Percentiles rank a stretch among this genome's conserved stretches.
phyloP scores from a whole-genome alignment of 2,329 filamentous ascomycete species.

The Canariomyces notabilis region DNA sequence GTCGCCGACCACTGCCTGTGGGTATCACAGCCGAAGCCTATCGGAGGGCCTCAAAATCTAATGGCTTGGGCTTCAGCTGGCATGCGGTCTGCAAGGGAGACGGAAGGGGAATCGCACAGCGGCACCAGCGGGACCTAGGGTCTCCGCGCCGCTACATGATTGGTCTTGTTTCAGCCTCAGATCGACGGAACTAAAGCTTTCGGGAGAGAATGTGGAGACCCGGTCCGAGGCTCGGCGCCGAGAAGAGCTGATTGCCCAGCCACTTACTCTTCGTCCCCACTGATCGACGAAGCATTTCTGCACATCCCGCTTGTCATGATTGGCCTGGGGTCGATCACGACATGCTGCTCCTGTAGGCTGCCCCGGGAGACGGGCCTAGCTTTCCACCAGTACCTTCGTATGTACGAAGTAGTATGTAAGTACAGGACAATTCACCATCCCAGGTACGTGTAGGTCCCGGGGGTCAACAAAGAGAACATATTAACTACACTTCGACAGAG shows the following conservation, averaged over 20 bases:
- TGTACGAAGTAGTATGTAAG: too few relatives aligned
- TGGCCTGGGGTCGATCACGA: neutral
- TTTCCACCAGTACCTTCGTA: too few relatives aligned
- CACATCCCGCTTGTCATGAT: neutral
- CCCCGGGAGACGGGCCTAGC: too few relatives aligned
- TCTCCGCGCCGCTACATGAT: slow-evolving; percentile 6
- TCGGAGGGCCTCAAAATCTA: neutral
- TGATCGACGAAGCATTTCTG: neutral
- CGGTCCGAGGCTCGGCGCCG: neutral
- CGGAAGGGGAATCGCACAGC: slow-evolving; percentile 11
- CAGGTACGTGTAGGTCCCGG: too few relatives aligned
- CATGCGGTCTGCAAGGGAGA: slow-evolving; percentile 14
- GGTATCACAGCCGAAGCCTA: neutral
- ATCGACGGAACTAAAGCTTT: slow-evolving; percentile 10
- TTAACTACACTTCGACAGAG: too few relatives aligned
- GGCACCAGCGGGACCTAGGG: slow-evolving; percentile 8
- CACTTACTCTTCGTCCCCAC: neutral
- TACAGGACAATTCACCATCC: too few relatives aligned
- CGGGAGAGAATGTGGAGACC: neutral
- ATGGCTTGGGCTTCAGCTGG: slow-evolving; percentile 18
- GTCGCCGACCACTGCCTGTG: neutral
- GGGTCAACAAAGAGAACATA: too few relatives aligned
- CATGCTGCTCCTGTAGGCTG: too few relatives aligned
- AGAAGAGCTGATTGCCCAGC: too few relatives aligned
- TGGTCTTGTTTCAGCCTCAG: slow-evolving; percentile 11